Base-by-base conservation (phyloP, 129 eudicot species). In the Centrapalus pauciflorus region DNA sequence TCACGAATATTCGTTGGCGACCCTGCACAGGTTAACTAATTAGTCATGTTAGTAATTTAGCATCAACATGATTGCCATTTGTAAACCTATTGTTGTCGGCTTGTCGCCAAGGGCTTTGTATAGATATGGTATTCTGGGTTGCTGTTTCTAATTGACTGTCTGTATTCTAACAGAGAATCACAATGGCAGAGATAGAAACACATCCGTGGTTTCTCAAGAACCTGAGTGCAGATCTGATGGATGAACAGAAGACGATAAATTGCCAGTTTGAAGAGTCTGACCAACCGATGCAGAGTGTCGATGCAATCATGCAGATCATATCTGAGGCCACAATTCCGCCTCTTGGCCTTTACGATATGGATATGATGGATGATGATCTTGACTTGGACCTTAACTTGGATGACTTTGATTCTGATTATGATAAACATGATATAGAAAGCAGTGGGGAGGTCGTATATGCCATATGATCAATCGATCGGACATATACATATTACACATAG, bases 281-380 rank as follows among this genome's bases (percentile, higher is more conserved):
- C 52, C 85, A 85, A 61, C 98, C 98, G 8, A 89, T 86, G 95
- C 99, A 93, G 70, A 86, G 95, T 76, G 50, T 82, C 7, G 89
- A 93, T 65, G 64, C 49, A 2, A 89, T 93, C 76, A 93, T 93
- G 99, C 85, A 89, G 65, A 93, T 93, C 68, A 80, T 93, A 55
- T 79, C 93, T 0, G 96, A 88, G 75, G 99, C 99, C 48, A 93
- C 96, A 17, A 79, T 93, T 71, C 99, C 99, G 2, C 89, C 90
- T 4, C 80, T 66, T 70, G 90, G 95, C 56, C 24, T 72, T 38
- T 80, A 80, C 24, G 71, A 82, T 55, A 68, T 88, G 33, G 91
- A 86, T 63, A 59, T 78, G 65, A 77, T 83, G 79, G 96, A 93
- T 8, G 96, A 93, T 70, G 87, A 80, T 71, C 40, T 74, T 4